Base-by-base conservation (phyloP, 2,329 filamentous ascomycete species). In the Pseudovirgaria hyperparasitica region DNA sequence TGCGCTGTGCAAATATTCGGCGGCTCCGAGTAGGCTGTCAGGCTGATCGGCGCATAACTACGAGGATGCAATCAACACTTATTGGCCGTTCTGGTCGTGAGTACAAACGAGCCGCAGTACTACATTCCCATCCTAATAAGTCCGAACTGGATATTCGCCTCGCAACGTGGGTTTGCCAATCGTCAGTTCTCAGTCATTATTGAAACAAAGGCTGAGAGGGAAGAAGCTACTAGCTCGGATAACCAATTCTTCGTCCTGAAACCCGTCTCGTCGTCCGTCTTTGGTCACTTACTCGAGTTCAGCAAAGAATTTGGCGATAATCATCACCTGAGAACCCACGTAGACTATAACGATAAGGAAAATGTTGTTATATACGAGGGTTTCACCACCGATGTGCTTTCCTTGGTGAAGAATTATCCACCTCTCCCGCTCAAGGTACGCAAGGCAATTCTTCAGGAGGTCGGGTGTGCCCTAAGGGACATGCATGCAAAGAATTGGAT, bases 401-500 rank as follows among this genome's bases (percentile, higher is more conserved):
- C 22, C n/a, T 29, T 29, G 22, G 27, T 29, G 22, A 29, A 25
- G 27, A 29, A 29, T 27, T 27, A 27, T 20, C 16, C 25, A 27
- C 25, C 25, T 27, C 25, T 27, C 15, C 25, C 25, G 15, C 25
- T 27, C 5, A n/a, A n/a, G n/a, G 26, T 16, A 26, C 28, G 28
- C 13, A 24, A 26, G 28, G 12, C 23, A 13, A 30, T 30, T 26
- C 23, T 30, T 13, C 7, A 11, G 17, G 23, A 30, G 17, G 28
- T 30, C 23, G 23, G 28, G 7, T 13, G 12, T 24, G 22, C 21
- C 10, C 18, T 30, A 22, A 30, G 22, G 28, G 28, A 30, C 23
- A 30, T 26, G 22, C 28, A 30, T 30, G 28, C 28, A 16, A 30
- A 13, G 23, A 30, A 30, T 18, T 30, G 23, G 28, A 26, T 26